Percentiles rank a stretch among this genome's conserved stretches.
These are phyloP conservation scores for Piromyces sp. DNA, from an alignment of 192 early-diverging fungal species.

Conservation along the genomic window DNA sequence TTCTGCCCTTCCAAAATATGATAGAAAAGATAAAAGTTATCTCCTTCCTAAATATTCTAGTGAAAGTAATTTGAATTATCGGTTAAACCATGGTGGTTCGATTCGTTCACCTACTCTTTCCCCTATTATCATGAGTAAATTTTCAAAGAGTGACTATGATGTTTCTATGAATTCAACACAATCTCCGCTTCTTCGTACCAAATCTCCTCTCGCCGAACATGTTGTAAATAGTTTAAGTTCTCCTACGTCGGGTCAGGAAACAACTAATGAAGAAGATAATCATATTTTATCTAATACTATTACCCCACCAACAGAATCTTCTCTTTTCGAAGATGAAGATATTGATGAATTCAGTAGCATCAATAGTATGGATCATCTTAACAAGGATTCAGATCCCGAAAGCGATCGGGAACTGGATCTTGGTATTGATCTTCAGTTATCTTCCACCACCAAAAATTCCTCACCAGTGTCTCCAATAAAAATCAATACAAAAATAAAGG, in stretches of 20 bases:
- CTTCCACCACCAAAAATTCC: too few species aligned
- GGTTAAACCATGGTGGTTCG: too few species aligned
- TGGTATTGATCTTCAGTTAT: too few species aligned
- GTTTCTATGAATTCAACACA: neutral
- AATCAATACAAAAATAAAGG: too few species aligned
- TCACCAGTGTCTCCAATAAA: too few species aligned
- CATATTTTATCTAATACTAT: too few species aligned
- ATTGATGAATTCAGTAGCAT: neutral
- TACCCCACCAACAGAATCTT: neutral
- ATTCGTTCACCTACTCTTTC: neutral
- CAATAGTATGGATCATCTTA: neutral
- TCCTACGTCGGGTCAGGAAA: too few species aligned
- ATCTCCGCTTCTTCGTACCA: neutral
- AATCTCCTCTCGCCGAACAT: neutral
- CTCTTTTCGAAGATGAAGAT: neutral
- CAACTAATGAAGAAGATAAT: too few species aligned
- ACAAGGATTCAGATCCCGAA: too few species aligned
- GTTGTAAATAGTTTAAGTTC: neutral
- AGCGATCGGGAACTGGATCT: too few species aligned
- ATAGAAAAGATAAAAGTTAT: neutral
- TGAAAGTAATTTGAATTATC: neutral
- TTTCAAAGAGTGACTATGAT: neutral
- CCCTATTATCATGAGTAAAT: neutral
- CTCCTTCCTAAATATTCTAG: neutral
- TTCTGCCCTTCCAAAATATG: neutral